Evolutionary conservation across 2,329 filamentous ascomycete species (phyloP).

Genomic region (Alternaria tenuissima): DNA sequence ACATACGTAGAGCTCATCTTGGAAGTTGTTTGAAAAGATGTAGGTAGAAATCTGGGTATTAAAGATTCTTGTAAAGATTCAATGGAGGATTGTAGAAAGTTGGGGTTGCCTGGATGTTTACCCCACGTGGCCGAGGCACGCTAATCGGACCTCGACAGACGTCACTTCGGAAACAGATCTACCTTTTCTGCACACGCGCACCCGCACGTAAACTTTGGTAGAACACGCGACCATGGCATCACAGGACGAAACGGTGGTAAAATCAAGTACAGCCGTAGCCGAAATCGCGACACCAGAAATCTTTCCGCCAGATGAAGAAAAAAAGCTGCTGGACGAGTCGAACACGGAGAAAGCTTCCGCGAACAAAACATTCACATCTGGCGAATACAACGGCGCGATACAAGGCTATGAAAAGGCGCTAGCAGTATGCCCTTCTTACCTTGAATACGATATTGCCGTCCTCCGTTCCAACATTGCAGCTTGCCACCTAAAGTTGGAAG

Average conservation of each 20-base stretch:
- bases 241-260: constrained; percentile 6
- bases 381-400: constrained; percentile 79
- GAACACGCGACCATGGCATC: constrained; percentile 14
- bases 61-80: neutral
- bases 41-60: neutral
- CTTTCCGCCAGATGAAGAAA: constrained; percentile 45
- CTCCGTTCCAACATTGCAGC: constrained; percentile 89
- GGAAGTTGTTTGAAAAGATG: neutral
- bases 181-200: constrained; percentile 6
- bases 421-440: constrained; percentile 79
- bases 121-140: constrained; percentile 32
- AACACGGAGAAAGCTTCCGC: constrained; percentile 76
- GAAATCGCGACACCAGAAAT: constrained; percentile 29
- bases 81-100: constrained; percentile 11
- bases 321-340: constrained; percentile 72
- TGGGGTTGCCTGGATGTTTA: constrained; percentile 22
- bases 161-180: constrained; percentile 34
- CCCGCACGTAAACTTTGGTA: neutral
- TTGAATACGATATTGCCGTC: constrained; percentile 88
- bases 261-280: constrained; percentile 11
- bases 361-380: constrained; percentile 78
- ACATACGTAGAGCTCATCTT: constrained; percentile 29
- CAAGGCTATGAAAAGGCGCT: constrained; percentile 83
- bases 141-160: constrained; percentile 24
- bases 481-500: constrained; percentile 82